These are phyloP conservation scores for Exutisphaerella laricina DNA, from an alignment of 2,329 filamentous ascomycete genomes.

Conservation along the genomic window DNA sequence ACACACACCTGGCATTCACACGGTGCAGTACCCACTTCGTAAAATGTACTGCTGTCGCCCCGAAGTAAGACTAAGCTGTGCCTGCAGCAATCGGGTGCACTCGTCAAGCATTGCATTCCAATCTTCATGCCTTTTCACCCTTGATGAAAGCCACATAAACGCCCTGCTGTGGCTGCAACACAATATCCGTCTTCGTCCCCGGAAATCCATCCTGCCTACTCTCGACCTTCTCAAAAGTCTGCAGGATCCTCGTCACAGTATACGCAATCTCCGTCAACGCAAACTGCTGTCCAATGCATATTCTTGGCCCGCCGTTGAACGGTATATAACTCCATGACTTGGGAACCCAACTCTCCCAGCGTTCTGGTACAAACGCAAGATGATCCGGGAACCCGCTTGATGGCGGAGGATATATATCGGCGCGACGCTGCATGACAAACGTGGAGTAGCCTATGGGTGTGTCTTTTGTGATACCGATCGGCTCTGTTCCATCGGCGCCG, in stretches of 20 bases:
- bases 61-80: no score
- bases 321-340: slow-evolving; percentile 47
- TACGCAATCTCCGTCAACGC: slow-evolving; percentile 48
- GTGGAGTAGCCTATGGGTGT: slow-evolving; percentile 46
- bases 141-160: slow-evolving; percentile 37
- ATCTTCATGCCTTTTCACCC: slow-evolving; percentile 10
- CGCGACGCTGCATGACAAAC: slow-evolving; percentile 45
- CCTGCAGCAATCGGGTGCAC: no score
- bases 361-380: slow-evolving; percentile 42
- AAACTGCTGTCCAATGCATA: slow-evolving; percentile 50
- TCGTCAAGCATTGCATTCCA: no score
- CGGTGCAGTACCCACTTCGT: no score
- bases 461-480: slow-evolving; percentile 39
- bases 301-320: slow-evolving; percentile 45
- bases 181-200: slow-evolving; percentile 44
- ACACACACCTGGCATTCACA: no score
- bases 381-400: slow-evolving; percentile 37
- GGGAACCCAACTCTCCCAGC: slow-evolving; percentile 48
- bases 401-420: slow-evolving; percentile 44
- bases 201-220: slow-evolving; percentile 34
- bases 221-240: slow-evolving; percentile 41
- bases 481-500: slow-evolving; percentile 41
- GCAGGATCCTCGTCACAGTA: slow-evolving; percentile 43
- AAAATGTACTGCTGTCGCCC: no score
- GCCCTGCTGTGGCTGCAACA: slow-evolving; percentile 39